These are phyloP conservation scores for Aegilops bicornis DNA, from an alignment of 176 grass and related monocot genomes.

Conservation along the genomic window DNA sequence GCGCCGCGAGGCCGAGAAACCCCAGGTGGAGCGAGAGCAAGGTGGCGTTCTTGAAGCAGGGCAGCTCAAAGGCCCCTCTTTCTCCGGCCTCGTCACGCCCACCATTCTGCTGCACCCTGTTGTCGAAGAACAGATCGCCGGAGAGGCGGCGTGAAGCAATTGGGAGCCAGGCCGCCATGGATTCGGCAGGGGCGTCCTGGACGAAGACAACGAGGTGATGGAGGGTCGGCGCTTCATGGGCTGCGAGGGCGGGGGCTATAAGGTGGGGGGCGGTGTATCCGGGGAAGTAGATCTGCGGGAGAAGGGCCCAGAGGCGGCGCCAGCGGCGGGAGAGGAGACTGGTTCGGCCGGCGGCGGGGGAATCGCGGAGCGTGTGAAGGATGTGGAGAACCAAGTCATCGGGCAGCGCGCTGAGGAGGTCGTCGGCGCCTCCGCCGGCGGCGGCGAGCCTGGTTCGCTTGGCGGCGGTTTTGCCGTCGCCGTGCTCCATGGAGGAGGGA, in stretches of 20 bases:
- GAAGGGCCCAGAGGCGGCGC: conserved; percentile 6
- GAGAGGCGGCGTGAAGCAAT: conserved; percentile 19
- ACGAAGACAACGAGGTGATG: neutral
- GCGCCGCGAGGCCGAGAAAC: conserved; percentile 2
- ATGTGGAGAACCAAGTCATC: conserved; percentile 13
- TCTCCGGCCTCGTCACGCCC: neutral
- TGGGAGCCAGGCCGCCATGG: conserved; percentile 6
- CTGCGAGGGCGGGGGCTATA: neutral
- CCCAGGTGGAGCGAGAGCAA: neutral
- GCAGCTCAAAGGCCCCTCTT: neutral
- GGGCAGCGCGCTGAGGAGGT: conserved; percentile 18
- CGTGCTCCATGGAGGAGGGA: conserved; percentile 7
- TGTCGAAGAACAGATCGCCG: neutral
- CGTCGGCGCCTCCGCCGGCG: neutral
- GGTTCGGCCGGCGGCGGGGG: neutral
- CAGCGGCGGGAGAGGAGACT: conserved; percentile 33
- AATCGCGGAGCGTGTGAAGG: neutral
- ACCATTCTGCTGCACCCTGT: neutral
- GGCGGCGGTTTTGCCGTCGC: neutral
- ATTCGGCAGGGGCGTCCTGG: neutral
- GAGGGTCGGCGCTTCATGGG: neutral
- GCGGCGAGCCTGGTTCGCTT: neutral
- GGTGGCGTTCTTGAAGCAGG: conserved; percentile 26
- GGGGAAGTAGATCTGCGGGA: conserved; percentile 1
- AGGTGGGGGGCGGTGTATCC: neutral